These are phyloP conservation scores for Eimeria maxima DNA, from an alignment of 169 alveolate genomes.

Conservation along the genomic window DNA sequence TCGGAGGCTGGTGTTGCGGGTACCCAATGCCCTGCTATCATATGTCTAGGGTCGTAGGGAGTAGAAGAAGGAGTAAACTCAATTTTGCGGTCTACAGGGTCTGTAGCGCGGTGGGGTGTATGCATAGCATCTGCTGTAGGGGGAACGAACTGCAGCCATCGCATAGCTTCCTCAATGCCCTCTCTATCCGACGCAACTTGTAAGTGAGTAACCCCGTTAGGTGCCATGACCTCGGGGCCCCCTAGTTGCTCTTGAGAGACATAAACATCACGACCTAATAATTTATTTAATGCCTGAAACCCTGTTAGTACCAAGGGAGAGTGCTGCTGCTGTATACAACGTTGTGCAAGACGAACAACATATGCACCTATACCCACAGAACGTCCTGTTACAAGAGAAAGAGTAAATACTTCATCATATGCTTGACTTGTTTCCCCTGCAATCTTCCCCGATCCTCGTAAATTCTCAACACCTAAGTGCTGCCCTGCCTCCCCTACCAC, in stretches of 20 bases:
- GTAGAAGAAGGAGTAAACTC: constrained; percentile 84
- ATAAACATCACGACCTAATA: constrained; percentile 92
- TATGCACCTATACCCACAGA: constrained; percentile 95
- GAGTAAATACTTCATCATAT: constrained; percentile 91
- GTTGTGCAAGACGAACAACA: constrained; percentile 92
- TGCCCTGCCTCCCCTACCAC: constrained; percentile 56
- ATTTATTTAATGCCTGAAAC: constrained; percentile 92
- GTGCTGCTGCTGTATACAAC: constrained; percentile 91
- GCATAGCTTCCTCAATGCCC: constrained; percentile 89
- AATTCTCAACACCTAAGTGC: constrained; percentile 91
- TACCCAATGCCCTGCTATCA: constrained; percentile 86
- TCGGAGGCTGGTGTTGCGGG: constrained; percentile 13
- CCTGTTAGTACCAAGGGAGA: constrained; percentile 93
- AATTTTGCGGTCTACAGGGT: constrained; percentile 86
- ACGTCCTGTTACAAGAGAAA: constrained; percentile 92
- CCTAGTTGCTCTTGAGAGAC: constrained; percentile 94
- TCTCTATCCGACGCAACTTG: constrained; percentile 91
- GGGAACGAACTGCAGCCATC: constrained; percentile 92
- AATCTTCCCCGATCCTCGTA: constrained; percentile 91
- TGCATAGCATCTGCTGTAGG: constrained; percentile 76
- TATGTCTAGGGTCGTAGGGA: constrained; percentile 88
- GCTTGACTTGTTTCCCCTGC: constrained; percentile 95
- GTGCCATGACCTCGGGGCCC: constrained; percentile 93
- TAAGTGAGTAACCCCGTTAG: constrained; percentile 93
- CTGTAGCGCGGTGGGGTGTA: constrained; percentile 68